Evolutionary conservation across 495 filamentous ascomycete genomes (phyloP).

Genomic region (Annulohypoxylon stygium): DNA sequence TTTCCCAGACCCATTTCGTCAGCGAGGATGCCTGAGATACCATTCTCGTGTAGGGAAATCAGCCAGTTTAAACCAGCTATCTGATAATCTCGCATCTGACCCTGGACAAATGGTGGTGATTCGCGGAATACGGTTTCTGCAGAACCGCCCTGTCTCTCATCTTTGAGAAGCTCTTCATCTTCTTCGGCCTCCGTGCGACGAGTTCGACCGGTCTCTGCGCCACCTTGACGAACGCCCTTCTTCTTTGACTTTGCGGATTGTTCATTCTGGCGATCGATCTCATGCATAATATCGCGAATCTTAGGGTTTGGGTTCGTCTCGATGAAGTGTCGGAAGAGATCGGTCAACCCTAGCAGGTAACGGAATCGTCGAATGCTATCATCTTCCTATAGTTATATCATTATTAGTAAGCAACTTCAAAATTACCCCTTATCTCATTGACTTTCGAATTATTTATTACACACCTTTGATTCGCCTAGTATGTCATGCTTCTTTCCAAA

Average conservation of each 20-base stretch:
- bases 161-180: constrained; percentile 92
- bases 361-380: constrained; percentile 95
- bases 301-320: constrained; percentile 94
- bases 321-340: constrained; percentile 99
- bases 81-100: constrained; percentile 95
- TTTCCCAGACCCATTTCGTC: constrained; percentile 99
- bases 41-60: constrained; percentile 98
- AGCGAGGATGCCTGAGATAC: constrained; percentile 96
- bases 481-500: constrained; percentile 94
- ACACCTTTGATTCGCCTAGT: constrained; percentile 90
- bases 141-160: constrained; percentile 87
- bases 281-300: constrained; percentile 89
- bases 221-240: constrained; percentile 80
- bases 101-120: constrained; percentile 89
- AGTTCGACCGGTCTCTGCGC: constrained; percentile 82
- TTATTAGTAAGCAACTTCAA: constrained; percentile 38
- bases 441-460: constrained; percentile 19
- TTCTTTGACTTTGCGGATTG: constrained; percentile 79
- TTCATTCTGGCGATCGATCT: constrained; percentile 92
- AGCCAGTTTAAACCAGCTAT: constrained; percentile 96
- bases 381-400: constrained; percentile 75
- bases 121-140: constrained; percentile 92
- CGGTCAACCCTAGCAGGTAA: constrained; percentile 94
- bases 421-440: background rate
- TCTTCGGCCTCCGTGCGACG: constrained; percentile 97